Evolutionary conservation across 2,329 filamentous ascomycete species (phyloP), one percentile per base, ranked within the genome.

Genomic region (Raffaelea deltoideospora): DNA sequence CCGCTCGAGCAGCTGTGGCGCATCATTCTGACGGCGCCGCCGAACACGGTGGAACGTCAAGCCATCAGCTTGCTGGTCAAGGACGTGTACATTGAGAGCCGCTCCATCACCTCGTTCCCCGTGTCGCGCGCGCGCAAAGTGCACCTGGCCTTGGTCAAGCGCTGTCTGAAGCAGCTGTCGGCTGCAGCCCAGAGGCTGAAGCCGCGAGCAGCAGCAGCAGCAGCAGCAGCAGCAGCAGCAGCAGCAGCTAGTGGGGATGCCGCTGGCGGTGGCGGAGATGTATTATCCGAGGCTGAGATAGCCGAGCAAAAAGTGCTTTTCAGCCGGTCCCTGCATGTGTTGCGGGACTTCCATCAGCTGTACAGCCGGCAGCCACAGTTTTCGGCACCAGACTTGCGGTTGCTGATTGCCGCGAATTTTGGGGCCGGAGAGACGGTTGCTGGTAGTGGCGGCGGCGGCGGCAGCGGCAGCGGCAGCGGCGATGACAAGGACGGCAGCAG

Each of bases 1-100:
- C 71, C 59, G 20, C 63, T 70, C 31, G 80, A 90, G 46, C 69
- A 86, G 39, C 61, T 94, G n/a, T 94, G 87, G 87, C 72, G 75
- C 19, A 72, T 94, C 47, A 74, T 88, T 24, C 60, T 93, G 37
- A 76, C 71, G 14, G 75, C 81, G 2, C 72, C 75, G 5, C 62
- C 70, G 27, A 61, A 68, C 27, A 69, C 65, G 1, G 75, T 92
- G 33, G 82, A 83, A 45, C 65, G 68, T 17, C 59, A 65, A 36
- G 79, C 83, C 1, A 85, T 80, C 22, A 65, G 64, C 35, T 74
- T 76, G 18, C 71, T 93, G 4, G 83, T 86, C 19, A 57, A 60
- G 31, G 68, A 77, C 19, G 65, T 85, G 11, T 93, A 90, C 49
- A 63, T 90, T 24, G 60, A 46, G 22, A 72, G 66, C 48, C 48